Percentiles rank a stretch among this genome's conserved stretches.
These are phyloP conservation scores for Colletotrichum orchidophilum DNA, from an alignment of 2,329 filamentous ascomycete species.

Conservation along the genomic window DNA sequence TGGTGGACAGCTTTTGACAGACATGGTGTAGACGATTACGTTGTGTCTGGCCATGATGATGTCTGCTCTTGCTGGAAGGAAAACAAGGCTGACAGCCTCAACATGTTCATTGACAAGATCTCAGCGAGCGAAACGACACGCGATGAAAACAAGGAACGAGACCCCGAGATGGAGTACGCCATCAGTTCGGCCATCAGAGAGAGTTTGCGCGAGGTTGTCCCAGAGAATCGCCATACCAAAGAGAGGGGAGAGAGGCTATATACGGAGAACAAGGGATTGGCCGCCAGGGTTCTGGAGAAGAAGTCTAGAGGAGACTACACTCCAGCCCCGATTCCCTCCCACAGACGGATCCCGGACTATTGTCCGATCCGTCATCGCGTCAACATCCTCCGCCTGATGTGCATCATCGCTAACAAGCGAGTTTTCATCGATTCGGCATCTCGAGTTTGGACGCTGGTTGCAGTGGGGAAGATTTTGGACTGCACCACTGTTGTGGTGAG, in stretches of 20 bases:
- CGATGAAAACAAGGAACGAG: not conserved
- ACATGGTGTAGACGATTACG: slow-evolving; percentile 42
- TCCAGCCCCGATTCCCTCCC: slow-evolving; percentile 37
- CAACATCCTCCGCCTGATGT: slow-evolving; percentile 70
- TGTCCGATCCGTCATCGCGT: slow-evolving; percentile 70
- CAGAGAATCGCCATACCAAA: not conserved
- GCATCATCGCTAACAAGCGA: slow-evolving; percentile 63
- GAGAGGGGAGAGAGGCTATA: not conserved
- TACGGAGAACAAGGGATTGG: not conserved
- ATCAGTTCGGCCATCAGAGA: not conserved
- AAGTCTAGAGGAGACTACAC: slow-evolving; percentile 35
- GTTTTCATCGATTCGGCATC: slow-evolving; percentile 70
- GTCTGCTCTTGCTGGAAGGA: slow-evolving; percentile 44
- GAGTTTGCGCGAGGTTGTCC: not conserved
- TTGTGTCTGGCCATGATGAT: slow-evolving; percentile 54
- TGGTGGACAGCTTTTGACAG: slow-evolving; percentile 59
- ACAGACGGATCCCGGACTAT: slow-evolving; percentile 63
- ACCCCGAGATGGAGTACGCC: not conserved
- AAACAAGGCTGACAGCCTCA: not conserved
- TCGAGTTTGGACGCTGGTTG: slow-evolving; percentile 73
- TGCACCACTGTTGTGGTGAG: slow-evolving; percentile 49
- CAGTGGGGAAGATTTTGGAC: slow-evolving; percentile 68
- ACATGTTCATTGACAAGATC: not conserved
- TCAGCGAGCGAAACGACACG: not conserved
- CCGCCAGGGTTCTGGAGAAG: slow-evolving; percentile 33